Percentiles rank a stretch among this genome's conserved stretches.
Conservation (phyloP, 306 rosid genomes). For the Vigna angularis region DNA sequence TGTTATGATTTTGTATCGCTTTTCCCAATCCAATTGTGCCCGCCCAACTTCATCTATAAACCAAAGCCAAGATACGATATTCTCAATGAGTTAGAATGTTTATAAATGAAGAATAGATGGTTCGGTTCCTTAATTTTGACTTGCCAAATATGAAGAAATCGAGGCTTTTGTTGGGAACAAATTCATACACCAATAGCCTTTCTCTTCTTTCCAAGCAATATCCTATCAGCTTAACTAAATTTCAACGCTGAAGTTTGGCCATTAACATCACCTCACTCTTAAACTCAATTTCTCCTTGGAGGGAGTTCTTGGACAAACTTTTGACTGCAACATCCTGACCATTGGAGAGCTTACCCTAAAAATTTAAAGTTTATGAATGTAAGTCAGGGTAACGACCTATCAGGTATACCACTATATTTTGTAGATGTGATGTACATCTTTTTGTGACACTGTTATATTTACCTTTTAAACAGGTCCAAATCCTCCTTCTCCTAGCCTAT, state of each 20-base stretch:
- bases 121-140: neutral
- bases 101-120: neutral
- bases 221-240: neutral
- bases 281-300: neutral
- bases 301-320: neutral
- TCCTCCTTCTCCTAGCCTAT: slow-evolving; percentile 64
- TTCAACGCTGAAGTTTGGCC: neutral
- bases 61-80: slow-evolving; percentile 8
- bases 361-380: neutral
- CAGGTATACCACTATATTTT: neutral
- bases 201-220: neutral
- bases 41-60: slow-evolving; percentile 47
- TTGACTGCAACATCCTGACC: neutral
- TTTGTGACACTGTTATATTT: neutral
- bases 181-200: neutral
- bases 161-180: slow-evolving; percentile 4
- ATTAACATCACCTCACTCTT: neutral
- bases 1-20: slow-evolving; percentile 46
- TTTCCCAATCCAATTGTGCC: slow-evolving; percentile 44
- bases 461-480: slow-evolving; percentile 56
- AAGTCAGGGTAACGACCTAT: too few relatives aligned
- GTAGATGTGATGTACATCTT: neutral
- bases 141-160: neutral
- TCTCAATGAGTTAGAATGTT: neutral
- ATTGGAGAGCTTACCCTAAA: neutral